Evolutionary conservation across 2,329 filamentous ascomycete genomes (phyloP).

Genomic region (Chaetomiaceae sp.): DNA sequence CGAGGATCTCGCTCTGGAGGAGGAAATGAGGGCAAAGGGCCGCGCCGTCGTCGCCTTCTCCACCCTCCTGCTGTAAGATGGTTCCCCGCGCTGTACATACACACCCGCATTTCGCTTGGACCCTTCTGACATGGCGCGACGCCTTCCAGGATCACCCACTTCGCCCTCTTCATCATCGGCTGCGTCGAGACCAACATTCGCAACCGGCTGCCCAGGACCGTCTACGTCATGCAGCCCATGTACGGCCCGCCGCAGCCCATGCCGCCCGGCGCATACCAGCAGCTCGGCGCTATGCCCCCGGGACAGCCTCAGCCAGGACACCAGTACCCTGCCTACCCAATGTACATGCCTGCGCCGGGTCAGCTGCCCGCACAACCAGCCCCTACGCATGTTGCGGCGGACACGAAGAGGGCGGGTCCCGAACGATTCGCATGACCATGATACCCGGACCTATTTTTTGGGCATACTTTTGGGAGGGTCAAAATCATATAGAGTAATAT

Average conservation of each 20-base stretch:
- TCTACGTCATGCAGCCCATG: conserved; percentile 10
- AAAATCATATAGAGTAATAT: too few species aligned
- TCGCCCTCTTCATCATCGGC: conserved; percentile 17
- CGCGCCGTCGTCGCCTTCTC: conserved; percentile 3
- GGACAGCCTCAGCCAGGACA: background rate
- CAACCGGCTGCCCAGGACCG: conserved; percentile 10
- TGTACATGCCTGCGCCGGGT: background rate
- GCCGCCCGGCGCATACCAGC: conserved; percentile 1
- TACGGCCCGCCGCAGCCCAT: background rate
- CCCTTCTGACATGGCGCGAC: background rate
- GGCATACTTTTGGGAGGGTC: too few species aligned
- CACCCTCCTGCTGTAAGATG: background rate
- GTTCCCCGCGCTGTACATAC: too few species aligned
- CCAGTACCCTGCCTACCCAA: background rate
- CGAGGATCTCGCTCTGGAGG: background rate
- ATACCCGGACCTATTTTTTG: too few species aligned
- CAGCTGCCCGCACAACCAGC: background rate
- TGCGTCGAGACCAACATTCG: conserved; percentile 16
- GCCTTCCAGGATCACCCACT: conserved; percentile 8
- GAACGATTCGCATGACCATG: background rate
- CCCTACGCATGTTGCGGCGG: background rate
- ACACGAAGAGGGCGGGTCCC: background rate
- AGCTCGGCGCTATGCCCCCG: background rate
- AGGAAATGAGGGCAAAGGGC: background rate
- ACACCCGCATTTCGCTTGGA: too few species aligned